Percentiles rank a stretch among this genome's conserved stretches.
Evolutionary conservation across 2,329 filamentous ascomycete species (phyloP).

Genomic region (Fusarium incarnatum): DNA sequence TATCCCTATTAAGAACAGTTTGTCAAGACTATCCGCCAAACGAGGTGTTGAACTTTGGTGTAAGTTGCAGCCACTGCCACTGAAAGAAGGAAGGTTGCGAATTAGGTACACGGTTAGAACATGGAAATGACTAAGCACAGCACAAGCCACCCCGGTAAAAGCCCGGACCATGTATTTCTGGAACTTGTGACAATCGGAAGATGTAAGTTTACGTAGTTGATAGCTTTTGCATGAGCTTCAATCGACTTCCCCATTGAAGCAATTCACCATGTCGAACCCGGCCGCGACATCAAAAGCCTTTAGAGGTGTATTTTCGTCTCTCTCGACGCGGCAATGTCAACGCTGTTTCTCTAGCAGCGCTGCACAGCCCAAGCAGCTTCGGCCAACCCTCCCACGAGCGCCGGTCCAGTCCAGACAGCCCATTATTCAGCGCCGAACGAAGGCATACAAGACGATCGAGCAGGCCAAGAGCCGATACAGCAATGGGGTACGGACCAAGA

Average conservation of each 20-base stretch:
- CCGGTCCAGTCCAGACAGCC: conserved; percentile 51
- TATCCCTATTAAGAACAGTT: conserved; percentile 1
- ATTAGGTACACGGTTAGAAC: conserved; percentile 9
- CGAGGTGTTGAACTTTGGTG: conserved; percentile 5
- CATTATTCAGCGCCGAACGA: conserved; percentile 54
- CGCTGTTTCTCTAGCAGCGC: conserved; percentile 56
- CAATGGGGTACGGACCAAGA: conserved; percentile 60
- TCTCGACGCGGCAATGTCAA: conserved; percentile 54
- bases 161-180: conserved; percentile 42
- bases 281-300: conserved; percentile 53
- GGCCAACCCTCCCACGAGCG: conserved; percentile 49
- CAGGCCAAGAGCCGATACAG: conserved; percentile 69
- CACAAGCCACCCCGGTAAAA: conserved; percentile 40
- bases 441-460: conserved; percentile 65
- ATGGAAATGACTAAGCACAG: conserved; percentile 41
- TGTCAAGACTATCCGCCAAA: conserved; percentile 8
- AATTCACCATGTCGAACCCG: conserved; percentile 55
- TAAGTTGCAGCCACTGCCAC: conserved; percentile 20
- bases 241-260: conserved; percentile 14
- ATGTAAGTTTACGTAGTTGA: conserved; percentile 43
- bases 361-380: conserved; percentile 52
- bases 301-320: conserved; percentile 49
- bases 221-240: conserved; percentile 37
- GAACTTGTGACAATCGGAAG: conserved; percentile 46
- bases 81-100: conserved; percentile 9